Evolutionary conservation across 192 early-diverging fungal genomes (phyloP).

Genomic region (Spizellomyces sp.): DNA sequence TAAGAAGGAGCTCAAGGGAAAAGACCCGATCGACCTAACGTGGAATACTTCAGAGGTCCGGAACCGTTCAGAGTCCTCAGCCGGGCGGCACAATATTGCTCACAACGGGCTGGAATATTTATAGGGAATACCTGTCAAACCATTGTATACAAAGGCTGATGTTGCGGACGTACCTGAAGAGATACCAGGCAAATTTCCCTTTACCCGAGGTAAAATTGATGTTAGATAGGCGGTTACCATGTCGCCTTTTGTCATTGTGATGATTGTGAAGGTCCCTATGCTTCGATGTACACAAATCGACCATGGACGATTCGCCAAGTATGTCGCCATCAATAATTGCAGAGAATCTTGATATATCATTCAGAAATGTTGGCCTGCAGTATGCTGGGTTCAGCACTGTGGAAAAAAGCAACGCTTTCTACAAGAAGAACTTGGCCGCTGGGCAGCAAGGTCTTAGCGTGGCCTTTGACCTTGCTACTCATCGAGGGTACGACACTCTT

Average conservation of each 20-base stretch:
- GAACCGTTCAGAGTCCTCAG: too few species aligned
- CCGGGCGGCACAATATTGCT: neutral
- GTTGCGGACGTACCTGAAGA: constrained; percentile 61
- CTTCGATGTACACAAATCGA: constrained; percentile 81
- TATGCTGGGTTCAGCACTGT: constrained; percentile 92
- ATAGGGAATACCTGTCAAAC: constrained; percentile 79
- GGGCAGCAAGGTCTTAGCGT: constrained; percentile 88
- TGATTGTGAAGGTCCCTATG: constrained; percentile 33
- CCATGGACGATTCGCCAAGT: constrained; percentile 89
- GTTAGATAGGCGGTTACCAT: neutral
- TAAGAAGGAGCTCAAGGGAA: constrained; percentile 84
- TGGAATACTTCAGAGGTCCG: constrained; percentile 80
- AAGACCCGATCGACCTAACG: constrained; percentile 73
- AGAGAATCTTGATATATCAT: too few species aligned
- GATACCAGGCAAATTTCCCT: constrained; percentile 83
- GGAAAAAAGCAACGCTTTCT: constrained; percentile 89
- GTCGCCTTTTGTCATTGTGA: neutral
- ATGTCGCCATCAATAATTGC: neutral
- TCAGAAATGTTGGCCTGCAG: constrained; percentile 31
- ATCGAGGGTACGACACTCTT: constrained; percentile 63
- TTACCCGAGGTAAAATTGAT: constrained; percentile 67
- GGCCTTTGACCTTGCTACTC: constrained; percentile 89
- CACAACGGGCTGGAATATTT: neutral
- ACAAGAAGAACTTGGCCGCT: constrained; percentile 83
- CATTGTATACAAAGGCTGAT: constrained; percentile 81